Base-by-base conservation (phyloP, 805 yeast genomes). In the Candida vartiovaarae region DNA sequence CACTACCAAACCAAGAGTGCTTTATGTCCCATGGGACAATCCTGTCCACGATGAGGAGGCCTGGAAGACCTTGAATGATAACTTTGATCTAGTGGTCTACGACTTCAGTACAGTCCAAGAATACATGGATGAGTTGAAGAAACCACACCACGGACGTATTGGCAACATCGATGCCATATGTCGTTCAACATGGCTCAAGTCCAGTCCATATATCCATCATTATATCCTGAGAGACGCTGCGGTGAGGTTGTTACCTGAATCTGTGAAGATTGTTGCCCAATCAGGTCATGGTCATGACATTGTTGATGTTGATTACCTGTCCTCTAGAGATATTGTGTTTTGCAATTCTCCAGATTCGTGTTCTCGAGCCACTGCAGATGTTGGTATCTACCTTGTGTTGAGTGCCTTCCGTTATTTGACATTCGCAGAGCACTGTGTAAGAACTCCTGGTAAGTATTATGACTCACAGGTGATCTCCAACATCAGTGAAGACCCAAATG, bases 201-300 rank as follows among this genome's bases (percentile, higher is more conserved):
- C 65, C 1, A 56, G 51, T 26, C 72, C 72, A n/a, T 65, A 62
- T 41, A 57, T 62, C 31, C 61, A 63, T 36, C 71, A 66, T 35
- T 64, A 57, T 51, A 63, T 45, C 62, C 59, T 47, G 48, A 55
- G 70, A 42, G 62, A 54, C 32, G 70, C 65, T 8, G 50, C 66
- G 2, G 66, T 63, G 3, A 56, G 53, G 32, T 34, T 52, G 8
- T 20, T 63, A 7, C 71, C 72, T 3, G 60, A 63, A 6, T 51
- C 66, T 0, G 62, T 63, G 11, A 60, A 67, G 50, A 56, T 66
- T 27, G 56, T 66, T 40, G 66, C 60, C 4, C 68, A 63, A 40
- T 63, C 70, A 0, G 72, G 72, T 0, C 71, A 66, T 49, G 72
- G 72, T 0, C 63, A 57, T 44, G 70, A 67, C 46, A 62, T 63